Evolutionary conservation across 1,284 basidiomycete genomes (phyloP).

Genomic region (Puccinia novopanici): DNA sequence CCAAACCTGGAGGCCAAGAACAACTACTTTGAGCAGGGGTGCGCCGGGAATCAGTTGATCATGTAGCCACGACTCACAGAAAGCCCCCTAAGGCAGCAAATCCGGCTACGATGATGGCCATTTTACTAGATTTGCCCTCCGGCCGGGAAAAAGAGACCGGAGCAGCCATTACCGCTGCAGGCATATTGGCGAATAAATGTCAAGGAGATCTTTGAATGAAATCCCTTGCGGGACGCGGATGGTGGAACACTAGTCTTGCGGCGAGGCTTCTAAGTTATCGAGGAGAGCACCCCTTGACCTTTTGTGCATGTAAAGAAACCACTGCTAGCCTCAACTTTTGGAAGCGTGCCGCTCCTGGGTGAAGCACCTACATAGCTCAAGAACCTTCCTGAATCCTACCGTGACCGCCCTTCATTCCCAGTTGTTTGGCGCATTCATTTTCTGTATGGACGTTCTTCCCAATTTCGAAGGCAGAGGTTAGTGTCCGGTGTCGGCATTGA

Average conservation of each 20-base stretch:
- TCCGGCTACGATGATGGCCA: slow-evolving; percentile 48
- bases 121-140: slow-evolving; percentile 43
- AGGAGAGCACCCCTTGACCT: slow-evolving; percentile 3
- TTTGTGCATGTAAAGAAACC: neutral
- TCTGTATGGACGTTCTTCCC: neutral
- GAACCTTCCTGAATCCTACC: too few relatives aligned
- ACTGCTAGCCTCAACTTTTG: neutral
- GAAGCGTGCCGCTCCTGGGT: neutral
- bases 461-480: neutral
- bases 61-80: slow-evolving; percentile 25
- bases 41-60: neutral
- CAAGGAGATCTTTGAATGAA: neutral
- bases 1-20: slow-evolving; percentile 34
- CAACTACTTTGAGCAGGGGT: neutral
- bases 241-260: neutral
- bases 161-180: slow-evolving; percentile 41
- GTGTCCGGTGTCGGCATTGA: neutral
- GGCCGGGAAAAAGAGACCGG: slow-evolving; percentile 43
- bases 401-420: neutral
- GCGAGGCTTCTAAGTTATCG: neutral
- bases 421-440: neutral
- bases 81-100: slow-evolving; percentile 49
- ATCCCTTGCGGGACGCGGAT: neutral
- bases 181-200: slow-evolving; percentile 20
- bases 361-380: neutral